Evolutionary conservation across 257 asterid species (phyloP), one percentile per base, ranked within the genome.

Genomic region (Leptodermis oblonga): DNA sequence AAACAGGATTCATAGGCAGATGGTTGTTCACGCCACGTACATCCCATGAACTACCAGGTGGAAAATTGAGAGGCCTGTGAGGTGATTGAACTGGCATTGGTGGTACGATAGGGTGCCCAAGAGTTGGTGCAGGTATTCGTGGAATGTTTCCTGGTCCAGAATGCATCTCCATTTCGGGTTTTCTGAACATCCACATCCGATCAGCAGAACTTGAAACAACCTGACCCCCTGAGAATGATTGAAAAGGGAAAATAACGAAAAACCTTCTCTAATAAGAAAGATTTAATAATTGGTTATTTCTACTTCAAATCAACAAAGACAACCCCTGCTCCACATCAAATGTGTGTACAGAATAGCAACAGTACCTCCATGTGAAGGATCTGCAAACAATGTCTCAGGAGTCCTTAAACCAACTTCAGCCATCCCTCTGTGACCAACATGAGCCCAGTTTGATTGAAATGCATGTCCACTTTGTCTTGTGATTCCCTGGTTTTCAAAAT

Each of bases 31-130:
- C 51, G 64, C 88, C 88, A 56, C 86, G 95, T 62, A 86, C 70
- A 79, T 87, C 92, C 97, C 97, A 92, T 37, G 80, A 70, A 82
- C 76, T 78, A 80, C 77, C 77, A 66, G 86, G 88, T n/a, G 88
- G 91, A 72, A 83, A 86, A 78, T 88, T 86, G 55, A 73, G 75
- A 65, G 95, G 91, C 77, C 83, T 83, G 33, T 87, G 65, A 63
- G 92, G 72, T 58, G 84, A 63, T 55, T 80, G 98, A 76, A 76
- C 81, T 30, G 84, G 87, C 71, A 78, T 90, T 28, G 80, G 85
- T 60, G 92, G 92, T 70, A 79, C 73, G 79, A 74, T 72, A 68
- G 87, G 70, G 63, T 90, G 81, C 52, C 82, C 91, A 22, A 74
- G 84, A 65, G 73, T 69, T 49, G 83, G 87, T 37, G 75, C 65